These are phyloP conservation scores for Inga leiocalycina DNA, from an alignment of 306 rosid genomes.

Conservation along the genomic window DNA sequence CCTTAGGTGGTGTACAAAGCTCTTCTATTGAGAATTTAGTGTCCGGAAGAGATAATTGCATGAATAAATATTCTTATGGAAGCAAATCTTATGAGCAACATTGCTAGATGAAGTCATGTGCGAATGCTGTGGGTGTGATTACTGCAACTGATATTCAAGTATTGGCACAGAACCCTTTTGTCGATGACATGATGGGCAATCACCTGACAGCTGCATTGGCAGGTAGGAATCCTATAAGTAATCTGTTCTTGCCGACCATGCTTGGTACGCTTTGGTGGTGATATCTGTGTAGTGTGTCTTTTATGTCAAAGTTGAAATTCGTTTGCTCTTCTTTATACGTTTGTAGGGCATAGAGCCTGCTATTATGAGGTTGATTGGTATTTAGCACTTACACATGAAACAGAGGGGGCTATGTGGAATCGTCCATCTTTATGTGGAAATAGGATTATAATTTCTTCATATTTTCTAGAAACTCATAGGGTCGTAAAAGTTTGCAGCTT, in stretches of 20 bases:
- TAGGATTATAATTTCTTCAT: no score
- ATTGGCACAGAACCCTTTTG: conserved; percentile 34
- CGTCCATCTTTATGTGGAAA: no score
- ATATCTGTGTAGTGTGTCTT: conserved; percentile 5
- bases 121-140: conserved; percentile 29
- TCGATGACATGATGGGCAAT: conserved; percentile 33
- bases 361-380: conserved; percentile 9
- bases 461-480: no score
- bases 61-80: conserved; percentile 28
- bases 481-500: no score
- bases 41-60: conserved; percentile 29
- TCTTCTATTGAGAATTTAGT: conserved; percentile 31
- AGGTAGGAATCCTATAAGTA: conserved; percentile 34
- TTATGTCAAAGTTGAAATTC: conserved; percentile 28
- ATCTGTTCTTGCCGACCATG: conserved; percentile 33
- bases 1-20: conserved; percentile 39
- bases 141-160: conserved; percentile 18
- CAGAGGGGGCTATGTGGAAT: no score
- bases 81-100: conserved; percentile 31
- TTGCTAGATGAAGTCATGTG: conserved; percentile 31
- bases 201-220: conserved; percentile 43
- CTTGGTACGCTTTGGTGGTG: conserved; percentile 25
- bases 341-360: conserved; percentile 4
- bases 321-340: neutral
- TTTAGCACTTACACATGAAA: neutral